phyloP scores from a whole-genome alignment of 139 green algal genomes.

The Chlorella vulgaris region DNA sequence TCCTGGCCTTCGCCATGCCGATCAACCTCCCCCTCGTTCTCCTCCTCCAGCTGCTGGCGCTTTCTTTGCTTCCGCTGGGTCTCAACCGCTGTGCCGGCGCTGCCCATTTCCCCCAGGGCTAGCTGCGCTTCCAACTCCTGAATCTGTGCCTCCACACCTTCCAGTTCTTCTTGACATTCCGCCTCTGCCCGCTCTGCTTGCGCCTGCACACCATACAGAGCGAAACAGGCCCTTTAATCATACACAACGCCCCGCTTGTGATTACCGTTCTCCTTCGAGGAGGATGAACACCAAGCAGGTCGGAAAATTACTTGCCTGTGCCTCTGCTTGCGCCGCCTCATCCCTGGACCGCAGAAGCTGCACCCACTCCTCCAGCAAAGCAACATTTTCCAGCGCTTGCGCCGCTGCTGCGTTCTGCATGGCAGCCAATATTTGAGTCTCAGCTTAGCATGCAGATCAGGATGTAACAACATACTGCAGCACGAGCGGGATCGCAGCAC shows the following conservation, averaged over 20 bases:
- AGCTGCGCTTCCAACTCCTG: conserved; percentile 43
- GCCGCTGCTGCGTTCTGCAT: conserved; percentile 14
- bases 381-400: background rate
- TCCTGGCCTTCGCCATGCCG: background rate
- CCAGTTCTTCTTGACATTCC: conserved; percentile 16
- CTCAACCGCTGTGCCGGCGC: background rate
- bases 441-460: background rate
- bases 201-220: background rate
- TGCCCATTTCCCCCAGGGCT: conserved; percentile 1
- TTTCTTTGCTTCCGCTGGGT: background rate
- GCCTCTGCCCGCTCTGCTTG: conserved; percentile 21
- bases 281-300: too few species aligned
- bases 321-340: conserved; percentile 9
- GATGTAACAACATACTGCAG: background rate
- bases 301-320: background rate
- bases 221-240: background rate
- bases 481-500: too few species aligned
- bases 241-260: too few species aligned
- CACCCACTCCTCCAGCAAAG: conserved; percentile 31
- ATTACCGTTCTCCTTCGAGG: too few species aligned
- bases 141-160: conserved; percentile 33
- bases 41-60: background rate
- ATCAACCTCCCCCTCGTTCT: background rate
- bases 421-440: too few species aligned
- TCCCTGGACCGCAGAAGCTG: conserved; percentile 21